These are phyloP conservation scores for Syzygium aromaticum DNA, from an alignment of 345 rosid species.

Conservation along the genomic window DNA sequence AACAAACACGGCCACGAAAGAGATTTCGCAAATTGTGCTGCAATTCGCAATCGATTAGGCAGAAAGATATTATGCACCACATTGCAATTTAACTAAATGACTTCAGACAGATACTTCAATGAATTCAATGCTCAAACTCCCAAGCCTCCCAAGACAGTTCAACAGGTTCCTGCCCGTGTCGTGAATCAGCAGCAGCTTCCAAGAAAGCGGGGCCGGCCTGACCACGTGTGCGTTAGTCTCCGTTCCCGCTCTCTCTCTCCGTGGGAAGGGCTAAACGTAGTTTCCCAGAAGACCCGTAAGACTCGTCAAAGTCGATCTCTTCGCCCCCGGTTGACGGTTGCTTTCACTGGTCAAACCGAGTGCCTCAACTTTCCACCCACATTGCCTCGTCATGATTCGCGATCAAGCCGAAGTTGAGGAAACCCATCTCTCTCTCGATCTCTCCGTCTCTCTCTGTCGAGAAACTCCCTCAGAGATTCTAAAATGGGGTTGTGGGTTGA, in stretches of 20 bases:
- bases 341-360: neutral
- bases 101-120: neutral
- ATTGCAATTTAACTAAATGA: neutral
- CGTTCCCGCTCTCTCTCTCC: too few relatives aligned
- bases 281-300: neutral
- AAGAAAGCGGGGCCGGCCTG: neutral
- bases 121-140: neutral
- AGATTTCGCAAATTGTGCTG: neutral
- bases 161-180: neutral
- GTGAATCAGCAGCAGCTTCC: neutral
- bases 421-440: neutral
- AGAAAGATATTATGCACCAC: neutral
- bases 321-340: neutral
- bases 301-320: neutral
- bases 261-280: neutral
- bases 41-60: neutral
- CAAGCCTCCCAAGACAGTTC: neutral
- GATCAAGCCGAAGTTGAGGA: neutral
- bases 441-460: neutral
- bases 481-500: constrained; percentile 11
- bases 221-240: neutral
- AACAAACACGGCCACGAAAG: neutral
- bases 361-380: neutral
- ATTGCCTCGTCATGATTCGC: neutral
- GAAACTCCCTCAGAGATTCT: neutral